Base-by-base conservation (phyloP, 148 eudicot species). In the Persicaria tinctoria region DNA sequence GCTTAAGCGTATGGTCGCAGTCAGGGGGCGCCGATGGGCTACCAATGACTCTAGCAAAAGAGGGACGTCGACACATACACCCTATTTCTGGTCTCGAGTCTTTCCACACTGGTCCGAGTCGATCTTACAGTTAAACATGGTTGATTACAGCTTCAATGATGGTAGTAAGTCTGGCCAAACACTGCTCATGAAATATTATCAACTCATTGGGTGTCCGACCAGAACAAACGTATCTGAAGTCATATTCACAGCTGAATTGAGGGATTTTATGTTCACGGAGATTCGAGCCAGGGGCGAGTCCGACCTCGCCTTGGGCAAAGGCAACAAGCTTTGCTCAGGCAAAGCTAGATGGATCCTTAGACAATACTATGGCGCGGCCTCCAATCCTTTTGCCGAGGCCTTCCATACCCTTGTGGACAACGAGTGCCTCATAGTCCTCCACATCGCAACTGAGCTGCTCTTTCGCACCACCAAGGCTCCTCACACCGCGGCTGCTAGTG, bases 101-200 rank as follows among this genome's bases (percentile, higher is more conserved):
- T 64, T 64, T 64, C 70, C 70, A 3, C 70, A 64, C 17, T 64
- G 70, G 70, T 41, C 70, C 7, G 70, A 64, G 18, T 38, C 70
- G 17, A 64, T 64, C 8, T 41, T 41, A 4, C 70, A 64, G 13
- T n/a, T 64, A 38, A 64, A 38, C 70, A 38, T 64, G 1, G 70
- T 64, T 1, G 70, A 64, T 64, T 38, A 64, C 17, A 38, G 70
- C 70, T 38, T 64, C 46, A 63, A 63, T 12, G 16, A 2, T 13
- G 13, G 41, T 3, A 60, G 66, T 9, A 41, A 13, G 46, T 5
- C 6, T 3, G 5, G 41, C 47, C 47, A 64, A 13, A 32, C 10
- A 13, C 17, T 64, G 12, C 6, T 64, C 46, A 38, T 64, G 46
- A 64, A 38, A 13, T 64, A 64, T 17, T 64, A 64, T 47, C 46